Evolutionary conservation across 1,139 yeast genomes (phyloP).

Genomic region (Taphrina populina): DNA sequence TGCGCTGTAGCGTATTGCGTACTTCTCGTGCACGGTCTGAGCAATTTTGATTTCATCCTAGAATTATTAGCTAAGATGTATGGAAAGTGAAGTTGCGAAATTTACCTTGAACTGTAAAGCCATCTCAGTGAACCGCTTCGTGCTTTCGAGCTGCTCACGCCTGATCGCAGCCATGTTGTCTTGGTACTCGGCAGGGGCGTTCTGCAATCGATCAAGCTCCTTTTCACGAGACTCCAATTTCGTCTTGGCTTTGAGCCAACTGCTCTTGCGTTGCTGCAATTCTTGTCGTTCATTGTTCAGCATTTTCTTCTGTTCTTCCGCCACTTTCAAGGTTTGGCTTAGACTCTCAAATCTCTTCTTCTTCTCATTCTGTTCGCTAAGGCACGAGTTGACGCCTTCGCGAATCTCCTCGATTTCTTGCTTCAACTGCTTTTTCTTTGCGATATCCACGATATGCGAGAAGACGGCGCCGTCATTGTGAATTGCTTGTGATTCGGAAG

Average conservation of each 20-base stretch:
- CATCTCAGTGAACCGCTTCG: not conserved
- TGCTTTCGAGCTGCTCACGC: constrained; percentile 37
- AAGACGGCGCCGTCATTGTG: constrained; percentile 20
- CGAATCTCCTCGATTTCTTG: constrained; percentile 17
- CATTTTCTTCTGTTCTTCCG: constrained; percentile 5
- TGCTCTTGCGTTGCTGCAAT: not conserved
- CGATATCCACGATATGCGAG: constrained; percentile 4
- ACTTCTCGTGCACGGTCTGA: constrained; percentile 9
- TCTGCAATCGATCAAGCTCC: constrained; percentile 25
- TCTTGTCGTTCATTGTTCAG: constrained; percentile 4
- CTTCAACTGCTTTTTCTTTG: constrained; percentile 2
- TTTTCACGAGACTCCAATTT: constrained; percentile 17
- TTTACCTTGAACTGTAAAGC: constrained; percentile 11
- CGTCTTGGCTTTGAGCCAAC: constrained; percentile 6
- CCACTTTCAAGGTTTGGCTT: not conserved
- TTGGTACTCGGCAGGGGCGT: constrained; percentile 39
- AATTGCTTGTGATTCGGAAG: constrained; percentile 16
- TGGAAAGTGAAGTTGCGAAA: not conserved
- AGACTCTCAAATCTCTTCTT: constrained; percentile 17
- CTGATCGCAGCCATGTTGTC: constrained; percentile 40
- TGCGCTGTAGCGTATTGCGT: not conserved
- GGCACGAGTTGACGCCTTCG: not conserved
- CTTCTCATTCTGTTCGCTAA: constrained; percentile 24
- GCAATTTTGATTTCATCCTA: constrained; percentile 13
- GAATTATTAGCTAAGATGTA: not conserved